Base-by-base conservation (phyloP, 495 filamentous ascomycete genomes). In the Penicillium alfredii region DNA sequence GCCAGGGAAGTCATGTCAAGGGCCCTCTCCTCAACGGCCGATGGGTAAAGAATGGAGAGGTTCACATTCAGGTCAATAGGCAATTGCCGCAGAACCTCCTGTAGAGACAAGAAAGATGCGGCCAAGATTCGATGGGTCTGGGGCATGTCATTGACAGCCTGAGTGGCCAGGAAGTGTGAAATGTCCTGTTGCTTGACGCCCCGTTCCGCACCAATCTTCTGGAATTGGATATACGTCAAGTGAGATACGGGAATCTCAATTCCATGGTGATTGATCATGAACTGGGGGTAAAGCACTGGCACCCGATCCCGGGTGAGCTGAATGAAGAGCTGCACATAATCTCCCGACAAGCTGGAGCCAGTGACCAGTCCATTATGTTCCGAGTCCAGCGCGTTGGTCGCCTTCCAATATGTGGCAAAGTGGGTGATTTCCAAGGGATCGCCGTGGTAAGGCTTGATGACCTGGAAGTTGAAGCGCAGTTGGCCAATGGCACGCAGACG, bases 381-480 rank as follows among this genome's bases (percentile, higher is more conserved):
- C 10, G 78, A 76, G 52, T 94, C 86, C 27, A 88, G 66, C 40
- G 93, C 86, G 51, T 86, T 94, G 4, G 93, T 98, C 1, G 89
- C 90, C 63, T 95, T 97, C 92, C 92, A 98, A 61, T 98, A 98
- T 3, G 92, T 97, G 36, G 94, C 92, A 55, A 97, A 97, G 47
- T 95, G 86, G 1, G 90, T 93, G 35, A 98, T 95, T 56, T 97
- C 93, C 23, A 97, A 65, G 2, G 93, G 86, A 42, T 83, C 81
- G n/a, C 93, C 90, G 44, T 80, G 79, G 62, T 96, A 98, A 2
- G 92, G 90, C 55, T 94, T 94, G 54, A 98, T 95, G 21, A 97
- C 84, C 56, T 96, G 89, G 45, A 83, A 94, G 42, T 86, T 79
- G 69, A 98, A 97, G 34, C 73, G 86, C 41, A 98, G 84, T 51